Percentiles rank a stretch among this genome's conserved stretches.
Conservation (phyloP, 768 basidiomycete species). For the Boletus rubropictus region DNA sequence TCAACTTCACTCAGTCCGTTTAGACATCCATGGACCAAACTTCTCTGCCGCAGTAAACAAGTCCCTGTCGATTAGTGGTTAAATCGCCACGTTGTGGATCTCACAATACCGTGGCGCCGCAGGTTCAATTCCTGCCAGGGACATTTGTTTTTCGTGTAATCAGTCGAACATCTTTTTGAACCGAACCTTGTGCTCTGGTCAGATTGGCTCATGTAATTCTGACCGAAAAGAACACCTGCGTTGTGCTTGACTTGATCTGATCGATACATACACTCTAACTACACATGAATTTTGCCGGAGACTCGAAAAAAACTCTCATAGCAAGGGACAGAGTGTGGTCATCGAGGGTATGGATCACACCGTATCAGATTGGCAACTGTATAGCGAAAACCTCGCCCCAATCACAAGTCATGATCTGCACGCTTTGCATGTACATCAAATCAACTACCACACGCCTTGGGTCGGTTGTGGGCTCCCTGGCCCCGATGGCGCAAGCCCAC, state of each 20-base stretch:
- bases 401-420: background rate
- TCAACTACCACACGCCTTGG: conserved; percentile 26
- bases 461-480: conserved; percentile 24
- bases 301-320: background rate
- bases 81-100: conserved; percentile 39
- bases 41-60: no score
- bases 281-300: background rate
- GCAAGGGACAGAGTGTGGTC: background rate
- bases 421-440: background rate
- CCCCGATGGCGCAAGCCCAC: conserved; percentile 18
- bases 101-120: conserved; percentile 35
- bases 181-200: no score
- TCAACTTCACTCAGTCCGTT: no score
- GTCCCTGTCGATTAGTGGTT: conserved; percentile 42
- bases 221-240: no score
- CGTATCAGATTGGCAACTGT: background rate
- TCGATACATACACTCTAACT: background rate
- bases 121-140: conserved; percentile 37
- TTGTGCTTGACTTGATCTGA: background rate
- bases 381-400: background rate
- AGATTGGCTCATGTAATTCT: no score
- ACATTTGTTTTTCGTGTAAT: conserved; percentile 13
- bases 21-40: no score
- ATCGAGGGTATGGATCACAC: background rate
- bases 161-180: no score